Base-by-base conservation (phyloP, 2,329 filamentous ascomycete species). In the Cephalotrichum gorgonifer region DNA sequence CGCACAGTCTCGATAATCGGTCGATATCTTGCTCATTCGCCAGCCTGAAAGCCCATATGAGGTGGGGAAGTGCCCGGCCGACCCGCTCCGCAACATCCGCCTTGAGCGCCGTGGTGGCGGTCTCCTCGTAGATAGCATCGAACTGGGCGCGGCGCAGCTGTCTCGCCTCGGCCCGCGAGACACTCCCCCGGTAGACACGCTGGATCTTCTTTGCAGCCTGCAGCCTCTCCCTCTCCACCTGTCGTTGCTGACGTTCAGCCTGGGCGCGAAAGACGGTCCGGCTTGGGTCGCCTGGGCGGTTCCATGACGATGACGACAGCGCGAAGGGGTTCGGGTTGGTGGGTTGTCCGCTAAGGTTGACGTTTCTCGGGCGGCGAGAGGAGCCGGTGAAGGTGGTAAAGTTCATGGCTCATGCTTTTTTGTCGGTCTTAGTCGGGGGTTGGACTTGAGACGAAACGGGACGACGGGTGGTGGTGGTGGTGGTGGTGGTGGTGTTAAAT, bases 361-460 rank as follows among this genome's bases (percentile, higher is more conserved):
- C 88, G 64, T 96, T 90, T 55, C 93, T 84, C 53, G 85, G 84
- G 56, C 87, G 86, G 60, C 88, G 83, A 58, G 88, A 87, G 67
- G 71, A 87, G 57, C 93, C 93, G 23, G 87, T 93, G 70, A 98
- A 98, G 48, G 86, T 89, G 53, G 86, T 83, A 69, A 93, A 94
- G 35, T 48, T 48, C 46, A 48, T 48, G 35, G 46, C 46, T 39
- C 46, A 48, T 48, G 23, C 17, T 17, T 48, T 33, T 15, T 23
- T 25, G 20, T 33, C 44, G 14, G 6, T 47, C 8, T 23, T 12
- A 41, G 38, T 25, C 41, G 14, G 8, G 26, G 30, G 43, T 3
- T 43, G n/a, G n/a, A n/a, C n/a, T 20, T 15, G 22, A 26, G 22
- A 25, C 20, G 41, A 43, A 26, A n/a, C n/a, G n/a, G n/a, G n/a